Evolutionary conservation across 306 rosid species (phyloP), one percentile per base, ranked within the genome.

Genomic region (Medicago truncatula): DNA sequence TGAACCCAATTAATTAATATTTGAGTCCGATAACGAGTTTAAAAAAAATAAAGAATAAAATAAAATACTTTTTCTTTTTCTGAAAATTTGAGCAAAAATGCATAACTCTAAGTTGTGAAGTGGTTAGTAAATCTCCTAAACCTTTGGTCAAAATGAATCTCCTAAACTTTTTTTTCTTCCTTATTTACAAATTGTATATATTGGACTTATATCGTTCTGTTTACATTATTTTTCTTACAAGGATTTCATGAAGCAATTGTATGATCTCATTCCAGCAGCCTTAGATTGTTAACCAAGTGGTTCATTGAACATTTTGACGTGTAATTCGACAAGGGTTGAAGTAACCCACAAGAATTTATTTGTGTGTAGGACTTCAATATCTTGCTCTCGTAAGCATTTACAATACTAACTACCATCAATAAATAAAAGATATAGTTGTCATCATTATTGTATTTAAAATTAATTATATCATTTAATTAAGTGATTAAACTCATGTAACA

Each of bases 281-380:
- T 34, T 34, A 34, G 38, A 34, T 34, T 34, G 38, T 34, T 17
- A 43, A 47, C 39, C 16, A 25, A 61, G 28, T 61, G 67, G 64
- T 68, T 80, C 61, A 53, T 61, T 36, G 46, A 40, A 72, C 53
- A 70, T 70, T 50, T 25, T 74, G 87, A 83, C 86, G 83, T 83
- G 87, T 81, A 81, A 74, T 80, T 83, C 68, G 85, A 84, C 85
- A 76, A 65, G 54, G 76, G 56, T 14, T 76, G 87, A 90, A 88
- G 90, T 85, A 67, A 83, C 86, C 88, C 88, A 54, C 28, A 88
- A 85, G 87, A 49, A 83, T 78, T 44, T 39, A 50, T 83, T 71
- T 78, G 58, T 63, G 73, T 53, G 70, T 78, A 78, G 79, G 77
- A 82, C 79, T 75, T 70, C 46, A 74, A 67, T 74, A 70, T 82